phyloP scores from a whole-genome alignment of 176 grass and related monocot genomes.

The Oryza nivara region DNA sequence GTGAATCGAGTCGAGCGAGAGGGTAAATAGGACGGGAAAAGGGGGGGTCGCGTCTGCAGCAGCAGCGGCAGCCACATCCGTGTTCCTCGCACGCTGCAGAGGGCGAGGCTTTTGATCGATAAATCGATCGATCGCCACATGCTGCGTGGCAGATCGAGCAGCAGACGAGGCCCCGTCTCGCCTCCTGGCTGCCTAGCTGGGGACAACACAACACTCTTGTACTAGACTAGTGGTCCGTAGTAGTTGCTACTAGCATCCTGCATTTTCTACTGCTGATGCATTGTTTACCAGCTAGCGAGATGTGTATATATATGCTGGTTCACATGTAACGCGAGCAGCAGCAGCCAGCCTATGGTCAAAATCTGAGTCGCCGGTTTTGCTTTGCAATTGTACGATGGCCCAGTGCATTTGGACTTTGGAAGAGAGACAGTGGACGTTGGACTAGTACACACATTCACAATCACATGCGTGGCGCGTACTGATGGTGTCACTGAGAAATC shows the following conservation, averaged over 20 bases:
- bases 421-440: background rate
- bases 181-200: background rate
- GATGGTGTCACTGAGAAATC: background rate
- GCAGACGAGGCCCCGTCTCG: no score
- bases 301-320: background rate
- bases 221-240: no score
- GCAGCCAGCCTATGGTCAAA: background rate
- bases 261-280: background rate
- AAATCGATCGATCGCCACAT: background rate
- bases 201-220: background rate
- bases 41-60: no score
- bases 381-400: background rate
- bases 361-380: background rate
- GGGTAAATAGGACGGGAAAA: no score
- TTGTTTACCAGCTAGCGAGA: background rate
- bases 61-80: background rate
- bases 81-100: background rate
- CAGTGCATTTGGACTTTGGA: background rate
- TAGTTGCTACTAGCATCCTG: background rate
- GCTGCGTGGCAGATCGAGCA: background rate
- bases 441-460: background rate
- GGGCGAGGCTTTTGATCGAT: background rate
- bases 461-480: background rate
- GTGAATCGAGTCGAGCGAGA: background rate
- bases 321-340: background rate